Conservation (phyloP, 768 basidiomycete genomes). For the Clitopilus passeckerianus region DNA sequence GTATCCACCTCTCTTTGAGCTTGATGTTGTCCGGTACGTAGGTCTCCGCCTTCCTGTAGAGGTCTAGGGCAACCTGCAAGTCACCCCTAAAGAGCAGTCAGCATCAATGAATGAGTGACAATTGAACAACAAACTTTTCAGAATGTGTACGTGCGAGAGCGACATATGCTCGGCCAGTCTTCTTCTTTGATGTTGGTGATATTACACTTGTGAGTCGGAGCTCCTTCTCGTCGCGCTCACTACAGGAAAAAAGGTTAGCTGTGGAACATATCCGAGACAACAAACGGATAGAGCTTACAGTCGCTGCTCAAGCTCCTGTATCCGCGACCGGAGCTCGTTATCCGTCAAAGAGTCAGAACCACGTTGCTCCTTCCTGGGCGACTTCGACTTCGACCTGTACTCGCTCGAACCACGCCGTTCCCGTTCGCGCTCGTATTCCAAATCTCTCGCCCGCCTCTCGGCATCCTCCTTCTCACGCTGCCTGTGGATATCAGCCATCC, state of each 20-base stretch:
- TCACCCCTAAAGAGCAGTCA: constrained; percentile 50
- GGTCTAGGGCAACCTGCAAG: constrained; percentile 71
- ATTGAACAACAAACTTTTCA: constrained; percentile 54
- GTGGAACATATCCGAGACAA: too few species aligned
- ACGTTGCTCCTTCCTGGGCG: constrained; percentile 32
- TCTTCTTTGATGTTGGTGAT: constrained; percentile 74
- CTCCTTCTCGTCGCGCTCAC: constrained; percentile 61
- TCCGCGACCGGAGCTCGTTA: constrained; percentile 55
- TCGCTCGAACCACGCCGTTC: constrained; percentile 8
- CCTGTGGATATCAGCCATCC: constrained; percentile 48
- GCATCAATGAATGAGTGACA: not conserved
- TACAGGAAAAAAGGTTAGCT: constrained; percentile 16
- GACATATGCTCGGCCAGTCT: constrained; percentile 80
- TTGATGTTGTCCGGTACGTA: constrained; percentile 87
- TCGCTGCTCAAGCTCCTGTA: constrained; percentile 68
- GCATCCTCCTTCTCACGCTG: constrained; percentile 31
- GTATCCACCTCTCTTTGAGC: constrained; percentile 83
- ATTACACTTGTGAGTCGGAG: constrained; percentile 55
- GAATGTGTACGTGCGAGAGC: constrained; percentile 77
- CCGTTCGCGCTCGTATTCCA: constrained; percentile 18
- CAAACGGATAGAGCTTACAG: constrained; percentile 42
- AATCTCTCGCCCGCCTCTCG: constrained; percentile 28
- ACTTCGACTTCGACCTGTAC: constrained; percentile 24
- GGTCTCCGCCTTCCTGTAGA: constrained; percentile 76
- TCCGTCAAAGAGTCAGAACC: constrained; percentile 59